These are phyloP conservation scores for Pythium aristosporum DNA, from an alignment of 352 stramenopile genomes.

Conservation along the genomic window DNA sequence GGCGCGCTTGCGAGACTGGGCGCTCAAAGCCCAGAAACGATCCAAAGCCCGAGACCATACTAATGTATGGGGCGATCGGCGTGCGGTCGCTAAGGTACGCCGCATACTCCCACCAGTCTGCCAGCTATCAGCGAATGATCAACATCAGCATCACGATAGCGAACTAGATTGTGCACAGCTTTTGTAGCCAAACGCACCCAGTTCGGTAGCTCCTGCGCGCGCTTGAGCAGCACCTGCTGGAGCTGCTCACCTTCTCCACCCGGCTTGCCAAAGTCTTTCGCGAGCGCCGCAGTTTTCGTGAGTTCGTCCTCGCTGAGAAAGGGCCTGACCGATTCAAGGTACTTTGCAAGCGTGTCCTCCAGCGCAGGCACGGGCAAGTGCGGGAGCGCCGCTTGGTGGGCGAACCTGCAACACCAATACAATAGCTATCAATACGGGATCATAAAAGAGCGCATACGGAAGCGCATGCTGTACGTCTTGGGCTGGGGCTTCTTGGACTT, in stretches of 20 bases:
- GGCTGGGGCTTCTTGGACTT: slow-evolving; percentile 21
- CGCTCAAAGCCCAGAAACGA: slow-evolving; percentile 88
- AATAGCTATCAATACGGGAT: not conserved
- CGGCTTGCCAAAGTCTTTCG: slow-evolving; percentile 46
- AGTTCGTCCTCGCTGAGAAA: slow-evolving; percentile 60
- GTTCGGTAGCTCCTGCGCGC: slow-evolving; percentile 45
- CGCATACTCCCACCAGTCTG: slow-evolving; percentile 93
- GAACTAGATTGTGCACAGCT: not conserved
- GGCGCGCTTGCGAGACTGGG: slow-evolving; percentile 52
- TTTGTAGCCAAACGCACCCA: slow-evolving; percentile 37
- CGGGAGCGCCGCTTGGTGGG: slow-evolving; percentile 62
- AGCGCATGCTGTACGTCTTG: slow-evolving; percentile 12
- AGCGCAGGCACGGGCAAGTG: slow-evolving; percentile 84
- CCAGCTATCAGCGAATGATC: slow-evolving; percentile 34
- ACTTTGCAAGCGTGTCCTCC: slow-evolving; percentile 81
- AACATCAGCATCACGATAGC: not conserved
- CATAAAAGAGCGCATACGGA: not conserved
- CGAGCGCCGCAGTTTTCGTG: slow-evolving; percentile 34
- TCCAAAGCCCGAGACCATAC: slow-evolving; percentile 96
- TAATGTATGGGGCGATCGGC: slow-evolving; percentile 91
- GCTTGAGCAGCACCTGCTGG: slow-evolving; percentile 48
- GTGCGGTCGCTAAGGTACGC: slow-evolving; percentile 73
- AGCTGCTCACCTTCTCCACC: slow-evolving; percentile 47
- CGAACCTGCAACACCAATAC: slow-evolving; percentile 25
- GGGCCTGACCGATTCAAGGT: slow-evolving; percentile 70